Conservation (phyloP, 495 filamentous ascomycete genomes). For the Penicillium cosmopolitanum region DNA sequence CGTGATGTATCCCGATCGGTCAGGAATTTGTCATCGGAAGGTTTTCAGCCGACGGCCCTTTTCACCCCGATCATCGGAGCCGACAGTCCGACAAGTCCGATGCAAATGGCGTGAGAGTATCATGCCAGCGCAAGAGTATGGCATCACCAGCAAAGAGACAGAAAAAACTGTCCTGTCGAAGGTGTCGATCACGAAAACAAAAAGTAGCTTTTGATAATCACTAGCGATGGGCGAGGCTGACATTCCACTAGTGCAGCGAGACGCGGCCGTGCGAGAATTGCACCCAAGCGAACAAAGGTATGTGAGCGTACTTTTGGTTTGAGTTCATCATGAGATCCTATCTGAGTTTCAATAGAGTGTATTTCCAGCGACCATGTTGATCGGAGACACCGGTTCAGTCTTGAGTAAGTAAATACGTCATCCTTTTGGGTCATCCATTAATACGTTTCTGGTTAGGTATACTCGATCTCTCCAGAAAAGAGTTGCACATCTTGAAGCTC, state of each 20-base stretch:
- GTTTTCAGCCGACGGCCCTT: conserved; percentile 6
- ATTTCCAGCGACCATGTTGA: conserved; percentile 12
- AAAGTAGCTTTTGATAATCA: conserved; percentile 10
- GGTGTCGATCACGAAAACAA: conserved; percentile 25
- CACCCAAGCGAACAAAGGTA: conserved; percentile 14
- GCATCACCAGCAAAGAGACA: conserved; percentile 11
- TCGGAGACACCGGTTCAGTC: conserved; percentile 12
- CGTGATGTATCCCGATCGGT: not conserved
- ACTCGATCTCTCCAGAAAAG: conserved; percentile 17
- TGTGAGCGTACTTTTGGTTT: not conserved
- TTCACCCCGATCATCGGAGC: conserved; percentile 2
- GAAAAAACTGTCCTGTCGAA: conserved; percentile 17
- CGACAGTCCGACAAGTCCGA: not conserved
- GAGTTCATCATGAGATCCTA: not conserved
- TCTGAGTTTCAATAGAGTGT: conserved; percentile 13
- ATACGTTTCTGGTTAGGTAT: conserved; percentile 12
- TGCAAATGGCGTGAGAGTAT: not conserved
- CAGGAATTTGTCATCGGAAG: not conserved
- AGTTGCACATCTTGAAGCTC: conserved; percentile 15
- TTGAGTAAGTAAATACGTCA: conserved; percentile 10
- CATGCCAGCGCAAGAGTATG: not conserved
- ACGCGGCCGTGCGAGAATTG: conserved; percentile 22
- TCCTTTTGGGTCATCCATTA: not conserved
- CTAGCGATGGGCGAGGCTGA: not conserved
- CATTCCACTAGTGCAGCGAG: conserved; percentile 12